Evolutionary conservation across 2,329 filamentous ascomycete species (phyloP).

Genomic region (Claviceps sorghi): DNA sequence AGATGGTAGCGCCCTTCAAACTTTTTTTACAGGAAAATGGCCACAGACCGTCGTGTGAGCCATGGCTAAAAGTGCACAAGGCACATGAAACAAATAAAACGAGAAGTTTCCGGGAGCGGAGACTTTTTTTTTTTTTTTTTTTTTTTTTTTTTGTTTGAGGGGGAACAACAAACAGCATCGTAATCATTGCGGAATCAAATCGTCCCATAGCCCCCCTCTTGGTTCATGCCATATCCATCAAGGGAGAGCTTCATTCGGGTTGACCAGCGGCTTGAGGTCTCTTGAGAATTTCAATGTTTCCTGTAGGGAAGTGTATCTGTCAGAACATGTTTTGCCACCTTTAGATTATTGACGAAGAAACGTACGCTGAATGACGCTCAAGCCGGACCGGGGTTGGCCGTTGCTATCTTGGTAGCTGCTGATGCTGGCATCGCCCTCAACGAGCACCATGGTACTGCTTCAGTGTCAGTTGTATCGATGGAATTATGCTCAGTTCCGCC

Average conservation of each 20-base stretch:
- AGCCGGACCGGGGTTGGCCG: conserved; percentile 45
- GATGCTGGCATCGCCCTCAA: conserved; percentile 71
- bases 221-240: not conserved
- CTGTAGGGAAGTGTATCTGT: conserved; percentile 12
- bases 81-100: conserved; percentile 10
- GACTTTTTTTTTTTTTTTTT: not conserved
- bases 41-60: not conserved
- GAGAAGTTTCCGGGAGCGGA: conserved; percentile 9
- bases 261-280: conserved; percentile 20
- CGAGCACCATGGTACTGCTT: conserved; percentile 56
- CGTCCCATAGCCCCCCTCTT: not conserved
- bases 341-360: conserved; percentile 9
- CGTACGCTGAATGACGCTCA: conserved; percentile 74
- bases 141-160: too few species aligned
- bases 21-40: conserved; percentile 3
- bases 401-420: conserved; percentile 52
- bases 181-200: not conserved
- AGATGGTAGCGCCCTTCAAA: not conserved
- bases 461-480: conserved; percentile 3
- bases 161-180: not conserved
- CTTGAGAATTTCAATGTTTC: conserved; percentile 31
- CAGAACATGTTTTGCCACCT: not conserved
- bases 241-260: conserved; percentile 8
- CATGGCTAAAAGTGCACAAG: conserved; percentile 8
- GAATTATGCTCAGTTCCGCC: not conserved